Conservation (phyloP, 2,329 filamentous ascomycete species). For the Sporothrix luriei region DNA sequence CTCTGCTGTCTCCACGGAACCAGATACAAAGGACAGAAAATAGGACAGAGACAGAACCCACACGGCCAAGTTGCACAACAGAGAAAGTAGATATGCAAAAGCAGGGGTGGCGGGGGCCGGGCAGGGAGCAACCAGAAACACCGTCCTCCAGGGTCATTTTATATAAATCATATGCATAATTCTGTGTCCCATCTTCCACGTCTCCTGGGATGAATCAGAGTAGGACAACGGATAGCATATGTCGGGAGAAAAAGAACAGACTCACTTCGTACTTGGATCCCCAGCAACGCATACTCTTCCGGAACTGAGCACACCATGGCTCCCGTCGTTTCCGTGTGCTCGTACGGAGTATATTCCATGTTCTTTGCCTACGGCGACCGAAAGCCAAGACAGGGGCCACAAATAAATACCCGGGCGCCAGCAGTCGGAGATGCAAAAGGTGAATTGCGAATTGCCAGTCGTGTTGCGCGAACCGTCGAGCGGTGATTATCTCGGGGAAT, state of each 20-base stretch:
- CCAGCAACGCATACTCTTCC: too few relatives aligned
- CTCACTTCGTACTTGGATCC: conserved; percentile 18
- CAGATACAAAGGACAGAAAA: background rate
- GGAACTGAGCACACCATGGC: background rate
- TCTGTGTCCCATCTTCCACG: background rate
- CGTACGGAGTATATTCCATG: too few relatives aligned
- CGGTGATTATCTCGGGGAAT: background rate
- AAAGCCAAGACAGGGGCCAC: background rate
- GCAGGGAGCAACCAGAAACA: background rate
- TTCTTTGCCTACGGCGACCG: background rate
- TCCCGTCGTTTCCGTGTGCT: background rate
- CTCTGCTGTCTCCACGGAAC: background rate
- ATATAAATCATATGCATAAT: background rate
- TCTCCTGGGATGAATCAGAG: background rate
- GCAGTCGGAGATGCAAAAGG: background rate
- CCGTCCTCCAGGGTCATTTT: background rate
- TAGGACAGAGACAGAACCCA: background rate
- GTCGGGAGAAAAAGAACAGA: background rate
- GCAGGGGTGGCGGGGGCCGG: conserved; percentile 8
- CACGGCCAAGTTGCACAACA: conserved; percentile 10
- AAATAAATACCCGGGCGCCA: conserved; percentile 1
- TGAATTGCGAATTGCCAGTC: background rate
- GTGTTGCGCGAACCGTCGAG: background rate
- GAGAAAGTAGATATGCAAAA: background rate
- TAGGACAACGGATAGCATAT: background rate